Evolutionary conservation across 1,139 yeast species (phyloP).

Genomic region (Suhomyces coccinellae): DNA sequence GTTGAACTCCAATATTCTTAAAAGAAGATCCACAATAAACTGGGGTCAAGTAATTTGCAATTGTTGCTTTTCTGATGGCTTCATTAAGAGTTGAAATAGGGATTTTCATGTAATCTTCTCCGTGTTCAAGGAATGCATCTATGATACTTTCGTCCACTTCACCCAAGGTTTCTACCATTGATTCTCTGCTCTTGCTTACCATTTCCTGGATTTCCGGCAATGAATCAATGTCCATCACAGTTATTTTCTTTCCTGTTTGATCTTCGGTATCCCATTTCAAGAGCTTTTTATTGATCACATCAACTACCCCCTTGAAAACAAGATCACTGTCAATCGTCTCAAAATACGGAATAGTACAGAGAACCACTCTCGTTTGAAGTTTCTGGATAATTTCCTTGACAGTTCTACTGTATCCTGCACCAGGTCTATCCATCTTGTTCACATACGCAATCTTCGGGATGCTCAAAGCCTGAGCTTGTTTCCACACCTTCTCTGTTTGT

Average conservation of each 20-base stretch:
- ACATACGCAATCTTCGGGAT: constrained; percentile 80
- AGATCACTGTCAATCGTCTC: constrained; percentile 41
- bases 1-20: constrained; percentile 91
- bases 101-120: constrained; percentile 67
- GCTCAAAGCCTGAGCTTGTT: constrained; percentile 65
- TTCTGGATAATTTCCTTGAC: constrained; percentile 82
- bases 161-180: constrained; percentile 79
- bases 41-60: constrained; percentile 63
- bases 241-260: constrained; percentile 56
- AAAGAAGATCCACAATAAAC: constrained; percentile 93
- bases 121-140: constrained; percentile 71
- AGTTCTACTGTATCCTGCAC: constrained; percentile 91
- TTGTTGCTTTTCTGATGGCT: constrained; percentile 66
- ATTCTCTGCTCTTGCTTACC: constrained; percentile 60
- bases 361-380: constrained; percentile 69
- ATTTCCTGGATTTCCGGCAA: constrained; percentile 46
- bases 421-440: constrained; percentile 95
- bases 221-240: constrained; percentile 42
- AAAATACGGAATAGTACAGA: constrained; percentile 80
- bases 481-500: constrained; percentile 97
- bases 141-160: constrained; percentile 78
- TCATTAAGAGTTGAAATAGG: constrained; percentile 50
- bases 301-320: constrained; percentile 77
- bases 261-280: constrained; percentile 60
- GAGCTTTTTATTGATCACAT: constrained; percentile 67